These are phyloP conservation scores for Balamuthia mandrillaris DNA, from an alignment of 208 protist species.

Conservation along the genomic window DNA sequence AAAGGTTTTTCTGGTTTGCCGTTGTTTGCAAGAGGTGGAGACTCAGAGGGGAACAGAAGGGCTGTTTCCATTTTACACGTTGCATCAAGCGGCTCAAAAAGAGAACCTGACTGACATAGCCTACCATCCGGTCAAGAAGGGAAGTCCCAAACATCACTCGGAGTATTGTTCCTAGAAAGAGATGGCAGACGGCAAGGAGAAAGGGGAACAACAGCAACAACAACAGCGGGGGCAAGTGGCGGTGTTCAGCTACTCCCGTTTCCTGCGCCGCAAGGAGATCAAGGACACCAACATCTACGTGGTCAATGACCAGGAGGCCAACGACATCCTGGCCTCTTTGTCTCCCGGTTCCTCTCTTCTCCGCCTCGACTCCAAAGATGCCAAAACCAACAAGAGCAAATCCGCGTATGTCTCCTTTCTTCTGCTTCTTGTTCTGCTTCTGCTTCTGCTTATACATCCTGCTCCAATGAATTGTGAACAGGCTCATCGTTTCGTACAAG, in stretches of 20 bases:
- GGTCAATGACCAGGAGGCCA: not conserved
- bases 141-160: too few relatives aligned
- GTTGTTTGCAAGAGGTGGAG: too few relatives aligned
- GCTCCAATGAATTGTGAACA: not conserved
- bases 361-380: not conserved
- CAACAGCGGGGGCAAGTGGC: too few relatives aligned
- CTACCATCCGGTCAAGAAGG: too few relatives aligned
- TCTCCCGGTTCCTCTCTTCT: not conserved
- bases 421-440: not conserved
- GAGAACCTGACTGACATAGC: too few relatives aligned
- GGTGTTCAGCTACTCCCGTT: not conserved
- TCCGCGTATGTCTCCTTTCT: not conserved
- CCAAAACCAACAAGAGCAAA: not conserved
- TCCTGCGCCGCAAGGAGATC: not conserved
- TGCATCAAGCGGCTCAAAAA: too few relatives aligned
- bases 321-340: not conserved
- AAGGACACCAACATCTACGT: conserved; percentile 6
- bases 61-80: too few relatives aligned
- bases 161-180: too few relatives aligned
- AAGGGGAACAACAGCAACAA: too few relatives aligned
- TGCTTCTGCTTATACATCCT: not conserved
- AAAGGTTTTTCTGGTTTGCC: too few relatives aligned
- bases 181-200: too few relatives aligned
- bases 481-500: not conserved
- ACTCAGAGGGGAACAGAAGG: too few relatives aligned